Conservation (phyloP, 768 basidiomycete species). For the Podaxis mareebaensis region DNA sequence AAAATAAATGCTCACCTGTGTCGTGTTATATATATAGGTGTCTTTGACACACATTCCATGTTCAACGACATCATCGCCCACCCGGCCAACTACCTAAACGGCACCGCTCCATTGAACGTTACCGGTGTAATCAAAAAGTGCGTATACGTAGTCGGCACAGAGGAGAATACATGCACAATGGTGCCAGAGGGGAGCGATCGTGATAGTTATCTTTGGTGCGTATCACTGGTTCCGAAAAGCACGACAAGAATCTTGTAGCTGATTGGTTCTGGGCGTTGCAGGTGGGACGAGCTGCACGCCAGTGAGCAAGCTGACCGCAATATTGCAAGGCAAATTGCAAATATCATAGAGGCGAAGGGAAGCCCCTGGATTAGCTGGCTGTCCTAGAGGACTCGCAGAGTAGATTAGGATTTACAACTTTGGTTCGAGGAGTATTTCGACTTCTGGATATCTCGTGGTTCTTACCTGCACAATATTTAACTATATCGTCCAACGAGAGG, state of each 20-base stretch:
- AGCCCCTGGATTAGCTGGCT: conserved; percentile 54
- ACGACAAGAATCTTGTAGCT: neutral
- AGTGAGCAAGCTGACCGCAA: conserved; percentile 59
- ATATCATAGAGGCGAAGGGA: conserved; percentile 42
- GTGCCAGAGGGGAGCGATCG: conserved; percentile 39
- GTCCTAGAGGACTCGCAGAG: neutral
- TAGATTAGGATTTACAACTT: neutral
- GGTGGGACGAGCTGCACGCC: conserved; percentile 61
- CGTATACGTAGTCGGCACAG: conserved; percentile 34
- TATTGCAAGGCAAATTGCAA: conserved; percentile 51
- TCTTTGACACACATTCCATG: conserved; percentile 62
- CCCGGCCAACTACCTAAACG: conserved; percentile 58
- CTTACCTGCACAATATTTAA: no score
- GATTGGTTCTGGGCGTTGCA: conserved; percentile 19
- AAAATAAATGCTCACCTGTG: neutral
- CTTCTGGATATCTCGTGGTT: neutral
- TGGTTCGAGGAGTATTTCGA: neutral
- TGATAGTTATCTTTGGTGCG: conserved; percentile 65
- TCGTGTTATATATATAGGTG: conserved; percentile 31
- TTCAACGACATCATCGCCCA: conserved; percentile 59
- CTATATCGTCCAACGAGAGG: no score
- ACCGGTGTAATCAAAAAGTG: conserved; percentile 53
- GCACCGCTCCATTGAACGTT: conserved; percentile 61
- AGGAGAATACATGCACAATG: conserved; percentile 21
- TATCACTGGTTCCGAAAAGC: neutral